phyloP scores from a whole-genome alignment of 2,329 filamentous ascomycete species.

The Calonectria pauciramosa region DNA sequence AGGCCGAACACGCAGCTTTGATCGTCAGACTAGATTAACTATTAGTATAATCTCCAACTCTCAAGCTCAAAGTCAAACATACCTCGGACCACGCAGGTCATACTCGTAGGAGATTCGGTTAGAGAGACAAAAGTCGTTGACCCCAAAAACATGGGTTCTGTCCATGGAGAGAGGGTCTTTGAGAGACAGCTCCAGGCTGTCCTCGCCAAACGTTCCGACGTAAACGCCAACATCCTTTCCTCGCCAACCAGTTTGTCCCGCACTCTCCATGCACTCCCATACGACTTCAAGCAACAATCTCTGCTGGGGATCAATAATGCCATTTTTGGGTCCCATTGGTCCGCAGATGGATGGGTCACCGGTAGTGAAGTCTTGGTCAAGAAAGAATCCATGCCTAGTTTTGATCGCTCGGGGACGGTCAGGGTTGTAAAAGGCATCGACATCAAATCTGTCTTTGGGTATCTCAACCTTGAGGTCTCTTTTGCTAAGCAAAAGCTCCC shows the following conservation, averaged over 20 bases:
- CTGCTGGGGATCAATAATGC: background rate
- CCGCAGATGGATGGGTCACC: conserved; percentile 11
- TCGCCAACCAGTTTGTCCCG: background rate
- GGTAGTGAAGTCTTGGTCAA: conserved; percentile 12
- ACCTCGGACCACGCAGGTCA: conserved; percentile 5
- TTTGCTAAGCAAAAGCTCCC: background rate
- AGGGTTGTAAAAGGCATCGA: conserved; percentile 20
- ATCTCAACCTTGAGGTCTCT: conserved; percentile 17
- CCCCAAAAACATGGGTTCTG: conserved; percentile 3
- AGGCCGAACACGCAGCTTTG: background rate
- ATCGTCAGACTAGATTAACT: background rate
- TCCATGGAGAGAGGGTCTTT: conserved; percentile 2
- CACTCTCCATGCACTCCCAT: background rate
- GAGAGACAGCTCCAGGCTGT: background rate
- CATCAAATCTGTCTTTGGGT: conserved; percentile 30
- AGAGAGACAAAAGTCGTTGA: background rate
- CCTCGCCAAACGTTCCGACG: background rate
- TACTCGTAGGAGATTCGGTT: background rate
- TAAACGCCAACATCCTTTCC: background rate
- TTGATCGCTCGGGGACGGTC: conserved; percentile 9
- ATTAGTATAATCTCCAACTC: background rate
- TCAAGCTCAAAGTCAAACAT: background rate
- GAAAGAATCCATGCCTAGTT: conserved; percentile 28
- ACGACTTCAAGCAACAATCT: background rate
- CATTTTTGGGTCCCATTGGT: background rate